Percentiles rank a stretch among this genome's conserved stretches.
Evolutionary conservation across 2,329 filamentous ascomycete genomes (phyloP).

Genomic region (Elsinoe ampelina): DNA sequence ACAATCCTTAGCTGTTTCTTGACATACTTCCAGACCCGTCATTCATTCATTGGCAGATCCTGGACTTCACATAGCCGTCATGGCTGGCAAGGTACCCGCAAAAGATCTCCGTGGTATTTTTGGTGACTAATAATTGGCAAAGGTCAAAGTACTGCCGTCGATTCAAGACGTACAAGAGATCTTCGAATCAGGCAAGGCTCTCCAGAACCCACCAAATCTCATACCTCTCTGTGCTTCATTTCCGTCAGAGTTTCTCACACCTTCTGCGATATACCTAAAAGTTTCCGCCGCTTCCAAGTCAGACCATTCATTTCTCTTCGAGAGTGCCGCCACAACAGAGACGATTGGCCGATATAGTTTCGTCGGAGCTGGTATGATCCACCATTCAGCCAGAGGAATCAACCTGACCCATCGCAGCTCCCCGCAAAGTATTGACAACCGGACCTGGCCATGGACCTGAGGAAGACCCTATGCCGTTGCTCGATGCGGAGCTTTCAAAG

Average conservation of each 20-base stretch:
- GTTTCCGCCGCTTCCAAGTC: slow-evolving; percentile 60
- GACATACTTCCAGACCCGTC: background rate
- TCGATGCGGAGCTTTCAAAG: slow-evolving; percentile 71
- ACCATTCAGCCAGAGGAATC: background rate
- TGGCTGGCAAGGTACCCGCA: slow-evolving; percentile 13
- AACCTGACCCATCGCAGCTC: slow-evolving; percentile 34
- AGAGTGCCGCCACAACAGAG: slow-evolving; percentile 85
- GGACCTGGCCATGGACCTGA: slow-evolving; percentile 79
- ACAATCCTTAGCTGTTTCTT: background rate
- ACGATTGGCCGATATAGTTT: slow-evolving; percentile 94
- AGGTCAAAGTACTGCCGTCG: slow-evolving; percentile 48
- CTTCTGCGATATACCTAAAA: slow-evolving; percentile 91
- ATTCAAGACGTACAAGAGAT: slow-evolving; percentile 51
- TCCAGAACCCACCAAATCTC: slow-evolving; percentile 59
- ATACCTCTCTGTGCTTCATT: slow-evolving; percentile 77
- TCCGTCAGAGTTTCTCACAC: slow-evolving; percentile 85
- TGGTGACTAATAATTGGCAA: background rate
- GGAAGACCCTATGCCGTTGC: slow-evolving; percentile 70
- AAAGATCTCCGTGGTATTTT: background rate
- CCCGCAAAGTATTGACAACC: slow-evolving; percentile 72
- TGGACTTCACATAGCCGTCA: background rate
- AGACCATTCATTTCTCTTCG: slow-evolving; percentile 85
- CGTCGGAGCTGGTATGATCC: slow-evolving; percentile 60
- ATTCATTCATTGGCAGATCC: background rate
- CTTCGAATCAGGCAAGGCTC: slow-evolving; percentile 41